A percentile compares a stretch with the other conserved stretches of the same genome.
Conservation (phyloP, 768 basidiomycete genomes). For the Phylloporus scabripes region DNA sequence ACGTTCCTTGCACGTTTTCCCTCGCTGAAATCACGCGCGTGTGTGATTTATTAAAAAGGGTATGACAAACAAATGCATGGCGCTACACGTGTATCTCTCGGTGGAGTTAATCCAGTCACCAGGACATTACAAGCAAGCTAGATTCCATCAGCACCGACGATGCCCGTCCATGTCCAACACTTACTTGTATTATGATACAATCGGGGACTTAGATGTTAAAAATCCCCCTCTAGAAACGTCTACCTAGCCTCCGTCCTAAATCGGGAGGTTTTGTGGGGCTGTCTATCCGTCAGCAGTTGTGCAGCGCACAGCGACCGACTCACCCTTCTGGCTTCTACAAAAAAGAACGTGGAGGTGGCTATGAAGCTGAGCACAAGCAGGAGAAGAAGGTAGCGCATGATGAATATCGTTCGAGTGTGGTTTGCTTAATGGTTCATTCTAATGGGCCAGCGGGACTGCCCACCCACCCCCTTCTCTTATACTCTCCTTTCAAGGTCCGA, state of each 20-base stretch:
- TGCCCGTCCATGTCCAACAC: constrained; percentile 1
- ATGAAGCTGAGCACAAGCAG: constrained; percentile 26
- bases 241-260: constrained; percentile 1
- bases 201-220: constrained; percentile 23
- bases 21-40: constrained; percentile 23
- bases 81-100: constrained; percentile 16
- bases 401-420: constrained; percentile 1
- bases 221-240: constrained; percentile 20
- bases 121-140: constrained; percentile 19
- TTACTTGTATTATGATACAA: constrained; percentile 21
- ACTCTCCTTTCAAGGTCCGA: constrained; percentile 23
- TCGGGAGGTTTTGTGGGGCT: constrained; percentile 21
- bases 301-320: constrained; percentile 3
- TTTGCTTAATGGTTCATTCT: constrained; percentile 27
- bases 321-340: constrained; percentile 25
- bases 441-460: constrained; percentile 18
- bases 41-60: constrained; percentile 8
- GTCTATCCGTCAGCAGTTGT: constrained; percentile 4
- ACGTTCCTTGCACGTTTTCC: constrained; percentile 14
- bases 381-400: constrained; percentile 27
- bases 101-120: constrained; percentile 12
- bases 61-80: neutral
- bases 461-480: constrained; percentile 17
- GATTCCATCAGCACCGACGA: neutral
- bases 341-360: constrained; percentile 28